Base-by-base conservation (phyloP, 2,329 filamentous ascomycete species). In the Teratosphaeria zuluensis region DNA sequence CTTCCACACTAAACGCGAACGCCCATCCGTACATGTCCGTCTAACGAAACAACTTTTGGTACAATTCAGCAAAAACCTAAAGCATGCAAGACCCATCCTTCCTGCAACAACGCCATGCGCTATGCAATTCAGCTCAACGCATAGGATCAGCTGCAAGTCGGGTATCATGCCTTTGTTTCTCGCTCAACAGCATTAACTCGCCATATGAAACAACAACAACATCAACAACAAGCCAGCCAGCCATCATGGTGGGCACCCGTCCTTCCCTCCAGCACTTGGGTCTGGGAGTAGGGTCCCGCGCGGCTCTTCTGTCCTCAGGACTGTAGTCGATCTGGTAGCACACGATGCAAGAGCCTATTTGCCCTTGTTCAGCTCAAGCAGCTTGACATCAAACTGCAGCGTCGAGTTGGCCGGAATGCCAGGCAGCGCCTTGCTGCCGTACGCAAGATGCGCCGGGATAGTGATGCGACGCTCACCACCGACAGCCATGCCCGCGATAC, bases 391-490 rank as follows among this genome's bases (percentile, higher is more conserved):
- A 75, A 99, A 99, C 73, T 88, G 84, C 74, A 99, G 79, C 66
- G 87, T 90, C 74, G 90, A 92, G 84, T 97, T 96, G 68, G 81
- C 83, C 28, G 94, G 94, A 68, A 99, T 97, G 65, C 88, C 91
- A 55, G 90, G 88, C 62, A 82, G 61, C 31, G 64, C 80, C 78
- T 89, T 88, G 77, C 84, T 91, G 76, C 95, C 94, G 75, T 99
- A 99, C 69, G 88, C 95, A 60, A 92, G 84, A 69, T 87, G 79
- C 54, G 94, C 81, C 54, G 95, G 95, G 70, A 99, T 91, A 63
- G 86, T 92, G 70, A 99, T 82, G 67, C 94, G 87, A 70, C 94
- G 90, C 82, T 99, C 95, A 69, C 90, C 91, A 70, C 94, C 94
- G 66, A 92, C 87, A 67, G 86, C 81, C 90, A 99, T 96, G 76